A percentile compares a stretch with the other conserved stretches of the same genome.
Evolutionary conservation across 495 filamentous ascomycete genomes (phyloP).

Genomic region (Physcia stellaris): DNA sequence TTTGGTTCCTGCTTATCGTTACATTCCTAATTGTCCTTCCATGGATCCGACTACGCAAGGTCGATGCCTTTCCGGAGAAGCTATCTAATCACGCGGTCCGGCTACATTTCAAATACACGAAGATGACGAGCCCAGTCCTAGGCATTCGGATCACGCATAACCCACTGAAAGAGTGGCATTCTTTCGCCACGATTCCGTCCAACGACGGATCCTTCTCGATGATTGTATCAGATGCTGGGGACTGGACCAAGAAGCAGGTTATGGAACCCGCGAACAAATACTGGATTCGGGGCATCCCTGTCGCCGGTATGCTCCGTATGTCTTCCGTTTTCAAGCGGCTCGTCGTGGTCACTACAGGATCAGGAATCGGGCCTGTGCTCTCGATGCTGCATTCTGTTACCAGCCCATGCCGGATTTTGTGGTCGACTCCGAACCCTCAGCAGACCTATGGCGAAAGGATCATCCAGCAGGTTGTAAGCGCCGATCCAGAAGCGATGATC

Average conservation of each 20-base stretch:
- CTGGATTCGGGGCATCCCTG: conserved; percentile 39
- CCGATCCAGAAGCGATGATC: conserved; percentile 41
- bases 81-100: conserved; percentile 54
- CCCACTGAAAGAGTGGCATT: conserved; percentile 64
- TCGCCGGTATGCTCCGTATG: conserved; percentile 59
- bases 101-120: conserved; percentile 48
- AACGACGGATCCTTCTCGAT: conserved; percentile 44
- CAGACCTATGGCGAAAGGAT: conserved; percentile 40
- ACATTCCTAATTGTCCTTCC: conserved; percentile 49
- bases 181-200: conserved; percentile 57
- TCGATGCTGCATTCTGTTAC: conserved; percentile 33
- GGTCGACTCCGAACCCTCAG: conserved; percentile 40
- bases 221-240: conserved; percentile 68
- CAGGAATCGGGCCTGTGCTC: conserved; percentile 63
- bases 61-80: conserved; percentile 42
- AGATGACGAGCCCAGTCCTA: conserved; percentile 26
- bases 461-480: conserved; percentile 31
- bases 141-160: conserved; percentile 37
- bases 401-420: conserved; percentile 40
- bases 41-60: conserved; percentile 51
- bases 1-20: conserved; percentile 53
- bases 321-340: conserved; percentile 54
- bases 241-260: conserved; percentile 60
- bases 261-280: conserved; percentile 37
- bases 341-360: conserved; percentile 70